phyloP scores from a whole-genome alignment of 257 asterid genomes.

The Nicotiana tabacum region DNA sequence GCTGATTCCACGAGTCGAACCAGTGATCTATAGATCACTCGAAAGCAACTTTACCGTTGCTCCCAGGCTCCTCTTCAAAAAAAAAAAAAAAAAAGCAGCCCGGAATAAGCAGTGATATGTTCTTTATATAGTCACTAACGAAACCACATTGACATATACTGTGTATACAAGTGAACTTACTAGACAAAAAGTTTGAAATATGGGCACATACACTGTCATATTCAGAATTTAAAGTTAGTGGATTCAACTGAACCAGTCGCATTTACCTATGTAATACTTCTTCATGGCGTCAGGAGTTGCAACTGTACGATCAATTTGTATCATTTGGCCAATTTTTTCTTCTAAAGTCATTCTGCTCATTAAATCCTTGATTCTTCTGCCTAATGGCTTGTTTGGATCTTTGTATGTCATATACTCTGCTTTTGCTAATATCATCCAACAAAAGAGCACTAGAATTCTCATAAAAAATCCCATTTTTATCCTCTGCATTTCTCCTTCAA shows the following conservation, averaged over 20 bases:
- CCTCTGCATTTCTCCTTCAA: slow-evolving; percentile 12
- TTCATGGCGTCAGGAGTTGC: slow-evolving; percentile 19
- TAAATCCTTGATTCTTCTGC: slow-evolving; percentile 21
- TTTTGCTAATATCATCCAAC: slow-evolving; percentile 5
- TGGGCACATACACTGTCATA: background rate
- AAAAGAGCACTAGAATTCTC: slow-evolving; percentile 8
- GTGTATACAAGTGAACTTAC: background rate
- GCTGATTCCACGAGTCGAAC: too few relatives aligned
- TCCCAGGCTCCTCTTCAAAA: too few relatives aligned
- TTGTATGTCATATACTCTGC: slow-evolving; percentile 16
- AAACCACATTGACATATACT: background rate
- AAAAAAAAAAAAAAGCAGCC: too few relatives aligned
- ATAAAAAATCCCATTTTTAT: background rate
- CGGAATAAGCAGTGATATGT: too few relatives aligned
- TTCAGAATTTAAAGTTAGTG: background rate
- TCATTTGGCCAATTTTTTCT: slow-evolving; percentile 31
- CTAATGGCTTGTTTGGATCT: slow-evolving; percentile 19
- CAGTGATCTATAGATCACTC: too few relatives aligned
- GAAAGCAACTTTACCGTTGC: too few relatives aligned
- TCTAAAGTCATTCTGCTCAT: slow-evolving; percentile 20
- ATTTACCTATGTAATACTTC: slow-evolving; percentile 21
- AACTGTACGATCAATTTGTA: slow-evolving; percentile 19
- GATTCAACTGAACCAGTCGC: background rate
- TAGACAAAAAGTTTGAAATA: background rate
- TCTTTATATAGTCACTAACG: background rate